Percentiles rank a stretch among this genome's conserved stretches.
Evolutionary conservation across 345 rosid genomes (phyloP).

Genomic region (Acer saccharum): DNA sequence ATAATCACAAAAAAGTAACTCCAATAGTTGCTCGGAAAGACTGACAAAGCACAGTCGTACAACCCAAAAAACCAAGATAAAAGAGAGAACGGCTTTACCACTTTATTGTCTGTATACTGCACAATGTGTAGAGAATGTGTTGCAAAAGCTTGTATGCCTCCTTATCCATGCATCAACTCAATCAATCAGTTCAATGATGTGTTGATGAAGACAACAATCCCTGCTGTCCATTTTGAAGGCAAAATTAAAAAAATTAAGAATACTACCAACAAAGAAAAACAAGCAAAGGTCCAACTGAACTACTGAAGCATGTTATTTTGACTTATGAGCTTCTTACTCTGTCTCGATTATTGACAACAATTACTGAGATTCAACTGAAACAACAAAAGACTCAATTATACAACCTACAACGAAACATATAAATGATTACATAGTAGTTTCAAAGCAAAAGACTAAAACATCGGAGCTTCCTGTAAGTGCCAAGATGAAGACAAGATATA

Average conservation of each 20-base stretch:
- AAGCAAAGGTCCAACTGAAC: background rate
- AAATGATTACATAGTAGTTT: background rate
- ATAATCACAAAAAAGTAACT: background rate
- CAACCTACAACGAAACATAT: conserved; percentile 2
- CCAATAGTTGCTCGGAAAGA: conserved; percentile 7
- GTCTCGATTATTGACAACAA: conserved; percentile 6
- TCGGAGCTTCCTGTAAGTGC: background rate
- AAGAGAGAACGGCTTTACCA: background rate
- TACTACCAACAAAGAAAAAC: too few species aligned
- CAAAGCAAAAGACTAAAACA: background rate
- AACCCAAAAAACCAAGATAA: conserved; percentile 7
- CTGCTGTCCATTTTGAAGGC: conserved; percentile 8
- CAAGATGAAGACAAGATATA: conserved; percentile 1
- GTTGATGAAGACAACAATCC: background rate
- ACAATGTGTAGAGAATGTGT: background rate
- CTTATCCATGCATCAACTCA: conserved; percentile 7
- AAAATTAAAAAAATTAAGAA: background rate
- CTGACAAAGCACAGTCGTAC: background rate
- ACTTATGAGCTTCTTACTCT: background rate
- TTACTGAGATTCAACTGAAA: conserved; percentile 12
- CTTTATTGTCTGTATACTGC: background rate
- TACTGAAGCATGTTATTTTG: background rate
- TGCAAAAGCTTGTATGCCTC: conserved; percentile 3
- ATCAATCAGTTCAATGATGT: background rate
- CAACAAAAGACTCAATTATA: background rate